Base-by-base conservation (phyloP, 2,329 filamentous ascomycete species). In the Fusarium mundagurra region DNA sequence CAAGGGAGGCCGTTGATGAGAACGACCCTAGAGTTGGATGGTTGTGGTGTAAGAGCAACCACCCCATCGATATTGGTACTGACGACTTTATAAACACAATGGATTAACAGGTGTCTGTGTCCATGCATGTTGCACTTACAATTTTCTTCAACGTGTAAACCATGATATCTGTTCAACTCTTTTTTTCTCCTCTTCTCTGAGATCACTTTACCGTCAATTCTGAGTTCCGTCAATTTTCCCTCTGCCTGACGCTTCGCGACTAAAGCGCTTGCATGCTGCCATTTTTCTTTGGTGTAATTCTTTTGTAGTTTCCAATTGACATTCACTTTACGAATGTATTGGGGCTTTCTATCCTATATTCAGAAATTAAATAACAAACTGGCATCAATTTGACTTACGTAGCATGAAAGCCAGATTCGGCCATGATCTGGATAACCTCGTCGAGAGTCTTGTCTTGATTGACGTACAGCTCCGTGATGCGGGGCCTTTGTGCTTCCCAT, bases 361-460 rank as follows among this genome's bases (percentile, higher is more conserved):
- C 1, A 17, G 50, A 2, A 0, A 12, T 5, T 0, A 16, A 2
- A 6, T 4, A 14, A 0, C 0, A 1, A 1, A 1, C 7, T 11
- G 7, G 3, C 0, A 10, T 3, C 5, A 0, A 2, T 10, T 3
- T 2, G 5, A 29, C 58, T 24, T 33, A 61, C 70, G 71, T 63
- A 8, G 61, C 53, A 22, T 51, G 8, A 11, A 73, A 73, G 0
- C n/a, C 33, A 18, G 20, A 9, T n/a, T 22, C 18, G 0, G n/a
- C 13, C 67, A 73, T 73, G 17, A 24, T 16, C 22, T 61, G 10
- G 0, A 67, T 66, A 2, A 73, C 44, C 2, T 73, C 61, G 1
- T 64, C 50, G 18, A 73, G 59, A 2, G 48, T 71, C 11, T 55
- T 73, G 33, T 59, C 36, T 34, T 71, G 54, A 2, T 39, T 13